A percentile compares a stretch with the other conserved stretches of the same genome.
Evolutionary conservation across 805 yeast genomes (phyloP).

Genomic region (Ogataea nakhonphanomensis): DNA sequence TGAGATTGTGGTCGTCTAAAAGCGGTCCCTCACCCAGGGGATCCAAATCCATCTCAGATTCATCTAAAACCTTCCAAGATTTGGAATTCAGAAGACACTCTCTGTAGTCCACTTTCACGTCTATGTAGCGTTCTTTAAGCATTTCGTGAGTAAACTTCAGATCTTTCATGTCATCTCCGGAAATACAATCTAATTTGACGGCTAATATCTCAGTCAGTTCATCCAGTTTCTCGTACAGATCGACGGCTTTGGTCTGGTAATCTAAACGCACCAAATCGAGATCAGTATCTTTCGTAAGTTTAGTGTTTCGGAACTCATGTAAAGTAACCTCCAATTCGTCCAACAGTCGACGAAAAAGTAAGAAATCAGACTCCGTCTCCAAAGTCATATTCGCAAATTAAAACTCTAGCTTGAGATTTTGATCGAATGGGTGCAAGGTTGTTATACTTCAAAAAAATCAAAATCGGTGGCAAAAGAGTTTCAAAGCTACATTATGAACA

Average conservation of each 20-base stretch:
- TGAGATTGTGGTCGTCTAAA: constrained; percentile 26
- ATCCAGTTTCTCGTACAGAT: constrained; percentile 20
- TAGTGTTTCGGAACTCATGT: constrained; percentile 6
- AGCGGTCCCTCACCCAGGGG: constrained; percentile 12
- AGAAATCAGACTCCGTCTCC: not conserved
- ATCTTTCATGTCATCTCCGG: constrained; percentile 1
- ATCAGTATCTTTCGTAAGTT: constrained; percentile 6
- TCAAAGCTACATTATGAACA: constrained; percentile 20
- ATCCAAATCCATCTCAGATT: constrained; percentile 4
- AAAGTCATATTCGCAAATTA: constrained; percentile 3
- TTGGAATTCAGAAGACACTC: constrained; percentile 27
- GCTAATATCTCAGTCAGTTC: constrained; percentile 15
- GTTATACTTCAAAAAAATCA: not conserved
- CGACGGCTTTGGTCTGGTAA: constrained; percentile 14
- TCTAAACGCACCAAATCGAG: constrained; percentile 15
- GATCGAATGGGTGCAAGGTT: constrained; percentile 4
- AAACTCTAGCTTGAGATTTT: not conserved
- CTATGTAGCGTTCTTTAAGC: constrained; percentile 23
- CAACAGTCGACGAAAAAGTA: constrained; percentile 2
- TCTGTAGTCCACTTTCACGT: constrained; percentile 28
- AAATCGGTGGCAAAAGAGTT: constrained; percentile 8
- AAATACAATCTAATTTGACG: constrained; percentile 11
- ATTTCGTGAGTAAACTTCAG: constrained; percentile 11
- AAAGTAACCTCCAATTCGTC: constrained; percentile 7
- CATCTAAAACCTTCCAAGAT: constrained; percentile 18